Conservation (phyloP, 2,329 filamentous ascomycete species). For the Colletotrichum karsti region DNA sequence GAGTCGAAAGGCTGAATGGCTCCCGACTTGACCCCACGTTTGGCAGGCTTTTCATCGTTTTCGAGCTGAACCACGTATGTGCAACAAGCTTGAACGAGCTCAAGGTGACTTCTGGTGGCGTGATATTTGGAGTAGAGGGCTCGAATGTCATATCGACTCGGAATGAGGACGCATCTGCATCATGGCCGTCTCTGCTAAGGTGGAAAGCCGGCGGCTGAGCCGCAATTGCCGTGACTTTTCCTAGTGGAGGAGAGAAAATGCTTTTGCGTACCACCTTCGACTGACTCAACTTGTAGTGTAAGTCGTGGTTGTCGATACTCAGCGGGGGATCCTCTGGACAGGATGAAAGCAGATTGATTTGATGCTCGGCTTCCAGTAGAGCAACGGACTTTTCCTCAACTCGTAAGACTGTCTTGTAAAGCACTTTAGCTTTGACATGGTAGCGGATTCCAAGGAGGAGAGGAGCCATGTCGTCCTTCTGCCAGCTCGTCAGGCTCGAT, state of each 20-base stretch:
- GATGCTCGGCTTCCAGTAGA: conserved; percentile 49
- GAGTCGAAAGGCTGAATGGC: conserved; percentile 31
- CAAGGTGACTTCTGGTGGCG: conserved; percentile 56
- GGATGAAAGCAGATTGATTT: conserved; percentile 60
- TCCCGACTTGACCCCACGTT: conserved; percentile 57
- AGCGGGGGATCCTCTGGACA: conserved; percentile 59
- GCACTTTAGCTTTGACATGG: conserved; percentile 54
- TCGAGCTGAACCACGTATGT: conserved; percentile 59
- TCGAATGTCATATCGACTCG: conserved; percentile 56
- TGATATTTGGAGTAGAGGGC: conserved; percentile 48
- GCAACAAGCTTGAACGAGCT: conserved; percentile 59
- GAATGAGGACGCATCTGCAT: conserved; percentile 49
- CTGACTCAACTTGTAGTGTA: conserved; percentile 57
- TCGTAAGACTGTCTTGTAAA: conserved; percentile 37
- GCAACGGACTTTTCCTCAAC: conserved; percentile 32
- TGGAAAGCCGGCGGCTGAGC: conserved; percentile 57
- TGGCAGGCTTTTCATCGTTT: conserved; percentile 53
- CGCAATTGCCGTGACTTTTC: conserved; percentile 54
- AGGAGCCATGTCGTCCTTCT: conserved; percentile 62
- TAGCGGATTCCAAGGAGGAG: conserved; percentile 63
- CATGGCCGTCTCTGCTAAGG: conserved; percentile 56
- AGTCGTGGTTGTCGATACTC: conserved; percentile 54
- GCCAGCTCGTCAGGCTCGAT: conserved; percentile 60
- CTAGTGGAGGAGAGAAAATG: conserved; percentile 58
- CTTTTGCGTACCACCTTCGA: conserved; percentile 61